Base-by-base conservation (phyloP, 2,329 filamentous ascomycete species). In the Xylaria sp. region DNA sequence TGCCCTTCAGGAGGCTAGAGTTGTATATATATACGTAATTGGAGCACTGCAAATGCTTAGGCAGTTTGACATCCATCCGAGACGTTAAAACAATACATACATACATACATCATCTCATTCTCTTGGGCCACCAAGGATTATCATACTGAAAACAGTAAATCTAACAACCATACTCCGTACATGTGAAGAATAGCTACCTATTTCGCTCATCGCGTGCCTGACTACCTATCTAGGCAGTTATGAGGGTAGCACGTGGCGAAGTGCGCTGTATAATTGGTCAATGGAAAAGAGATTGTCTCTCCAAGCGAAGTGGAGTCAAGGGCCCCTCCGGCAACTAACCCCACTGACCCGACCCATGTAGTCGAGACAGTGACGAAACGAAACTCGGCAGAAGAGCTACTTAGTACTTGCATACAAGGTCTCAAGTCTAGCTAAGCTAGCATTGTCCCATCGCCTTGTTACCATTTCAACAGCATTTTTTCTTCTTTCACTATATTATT, bases 191-290 rank as follows among this genome's bases (percentile, higher is more conserved):
- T 30, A 30, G 28, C 6, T 45, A 48, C 20, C 25, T 48, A 48
- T 25, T 28, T 48, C 45, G 23, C 45, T 52, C 48, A 52, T 52
- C 48, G 48, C 48, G 48, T 52, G 48, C 25, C 18, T 20, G 30
- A 36, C 18, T 55, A 36, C 50, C 50, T 36, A 55, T 36, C 13
- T 55, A 20, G 30, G 50, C 23, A 36, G 13, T 23, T 46, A 23
- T 45, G 43, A 23, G 2, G 20, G 18, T n/a, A 39, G 13, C 67
- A 67, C 65, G 67, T 70, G 67, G 61, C 7, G 20, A 56, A 39
- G 23, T 13, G 36, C 43, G 43, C 12, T 20, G 13, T 50, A 34
- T 58, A 20, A 69, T 70, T 70, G 66, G 68, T 36, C 66, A 70
- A 69, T 69, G 48, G 61, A 45, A 23, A 45, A 46, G 9, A 50